These are phyloP conservation scores for Marasmius oreades DNA, from an alignment of 1,284 basidiomycete species.

Conservation along the genomic window DNA sequence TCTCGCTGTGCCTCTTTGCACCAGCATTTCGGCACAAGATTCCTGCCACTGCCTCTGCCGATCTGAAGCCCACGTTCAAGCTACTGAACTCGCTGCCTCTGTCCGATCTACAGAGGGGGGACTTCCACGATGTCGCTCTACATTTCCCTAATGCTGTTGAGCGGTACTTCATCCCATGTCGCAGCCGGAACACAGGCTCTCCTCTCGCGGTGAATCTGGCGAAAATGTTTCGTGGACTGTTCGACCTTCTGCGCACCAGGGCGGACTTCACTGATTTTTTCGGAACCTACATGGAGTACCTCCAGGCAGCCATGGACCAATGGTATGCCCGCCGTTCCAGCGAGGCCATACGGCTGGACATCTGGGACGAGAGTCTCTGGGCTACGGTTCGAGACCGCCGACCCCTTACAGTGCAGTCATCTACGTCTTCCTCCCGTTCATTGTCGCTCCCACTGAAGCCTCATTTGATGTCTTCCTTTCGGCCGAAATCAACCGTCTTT, in stretches of 20 bases:
- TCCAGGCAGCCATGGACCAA: background rate
- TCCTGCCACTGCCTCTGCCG: too few relatives aligned
- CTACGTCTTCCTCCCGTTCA: too few relatives aligned
- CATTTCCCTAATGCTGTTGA: background rate
- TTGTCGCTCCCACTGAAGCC: background rate
- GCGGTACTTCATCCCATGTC: background rate
- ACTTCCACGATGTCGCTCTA: background rate
- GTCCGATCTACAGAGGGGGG: too few relatives aligned
- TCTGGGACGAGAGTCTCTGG: background rate
- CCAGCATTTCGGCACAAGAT: too few relatives aligned
- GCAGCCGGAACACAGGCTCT: background rate
- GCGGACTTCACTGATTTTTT: background rate
- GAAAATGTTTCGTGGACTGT: background rate
- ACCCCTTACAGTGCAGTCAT: background rate
- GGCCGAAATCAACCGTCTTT: background rate
- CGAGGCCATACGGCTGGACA: background rate
- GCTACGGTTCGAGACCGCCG: background rate
- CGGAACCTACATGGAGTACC: background rate
- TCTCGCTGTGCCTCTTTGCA: too few relatives aligned
- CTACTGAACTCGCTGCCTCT: too few relatives aligned
- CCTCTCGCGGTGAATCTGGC: background rate
- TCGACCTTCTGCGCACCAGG: background rate
- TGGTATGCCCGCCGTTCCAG: background rate
- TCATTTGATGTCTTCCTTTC: background rate
- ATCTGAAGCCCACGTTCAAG: too few relatives aligned